Percentiles rank a stretch among this genome's conserved stretches.
phyloP scores from a whole-genome alignment of 768 basidiomycete species.

The Pleurotus giganteus region DNA sequence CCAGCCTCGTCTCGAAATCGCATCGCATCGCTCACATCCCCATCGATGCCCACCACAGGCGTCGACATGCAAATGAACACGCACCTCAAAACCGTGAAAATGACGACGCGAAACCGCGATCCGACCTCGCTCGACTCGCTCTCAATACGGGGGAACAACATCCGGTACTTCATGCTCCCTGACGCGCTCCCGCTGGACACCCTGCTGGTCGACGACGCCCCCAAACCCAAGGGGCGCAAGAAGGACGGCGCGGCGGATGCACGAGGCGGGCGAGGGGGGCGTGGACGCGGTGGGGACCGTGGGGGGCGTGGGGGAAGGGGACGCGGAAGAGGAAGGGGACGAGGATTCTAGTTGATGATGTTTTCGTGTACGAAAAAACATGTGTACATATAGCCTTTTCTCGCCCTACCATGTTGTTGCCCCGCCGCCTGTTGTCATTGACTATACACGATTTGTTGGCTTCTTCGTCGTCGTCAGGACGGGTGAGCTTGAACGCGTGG shows the following conservation, averaged over 20 bases:
- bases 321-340: slow-evolving; percentile 50
- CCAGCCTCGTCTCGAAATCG: slow-evolving; percentile 2
- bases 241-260: slow-evolving; percentile 76
- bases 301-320: slow-evolving; percentile 54
- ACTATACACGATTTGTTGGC: slow-evolving; percentile 22
- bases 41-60: slow-evolving; percentile 43
- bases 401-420: not conserved
- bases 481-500: slow-evolving; percentile 71
- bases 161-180: slow-evolving; percentile 96
- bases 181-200: slow-evolving; percentile 97
- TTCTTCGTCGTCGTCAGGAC: not conserved
- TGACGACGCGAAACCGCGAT: slow-evolving; percentile 90
- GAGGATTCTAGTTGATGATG: not conserved
- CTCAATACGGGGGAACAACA: slow-evolving; percentile 94
- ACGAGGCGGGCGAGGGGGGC: slow-evolving; percentile 54
- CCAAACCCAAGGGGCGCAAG: slow-evolving; percentile 90
- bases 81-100: slow-evolving; percentile 95
- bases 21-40: not conserved
- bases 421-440: slow-evolving; percentile 13
- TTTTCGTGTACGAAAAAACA: not conserved
- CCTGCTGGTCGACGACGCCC: slow-evolving; percentile 94
- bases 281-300: slow-evolving; percentile 41
- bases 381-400: not conserved
- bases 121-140: slow-evolving; percentile 84
- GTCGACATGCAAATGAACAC: slow-evolving; percentile 99